These are phyloP conservation scores for Rhynchosporium secalis DNA, from an alignment of 2,329 filamentous ascomycete species.

Conservation along the genomic window DNA sequence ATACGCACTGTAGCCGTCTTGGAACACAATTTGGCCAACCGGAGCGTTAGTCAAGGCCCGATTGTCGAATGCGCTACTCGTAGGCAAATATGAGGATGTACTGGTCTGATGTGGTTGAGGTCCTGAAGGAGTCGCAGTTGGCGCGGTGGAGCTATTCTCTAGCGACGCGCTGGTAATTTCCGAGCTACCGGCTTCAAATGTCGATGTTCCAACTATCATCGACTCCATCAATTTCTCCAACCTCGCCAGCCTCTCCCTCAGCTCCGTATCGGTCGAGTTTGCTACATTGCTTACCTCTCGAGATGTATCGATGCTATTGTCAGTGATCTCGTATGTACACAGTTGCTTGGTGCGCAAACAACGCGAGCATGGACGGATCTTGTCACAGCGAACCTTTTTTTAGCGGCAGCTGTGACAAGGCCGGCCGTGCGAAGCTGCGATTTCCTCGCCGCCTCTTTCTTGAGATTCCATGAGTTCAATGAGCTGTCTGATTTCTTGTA, in stretches of 20 bases:
- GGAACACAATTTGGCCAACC: constrained; percentile 29
- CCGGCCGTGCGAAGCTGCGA: constrained; percentile 7
- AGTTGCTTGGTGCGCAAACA: constrained; percentile 63
- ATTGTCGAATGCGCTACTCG: not conserved
- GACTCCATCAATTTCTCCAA: constrained; percentile 29
- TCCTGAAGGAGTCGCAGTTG: not conserved
- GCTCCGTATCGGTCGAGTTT: constrained; percentile 19
- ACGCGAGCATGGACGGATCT: constrained; percentile 68
- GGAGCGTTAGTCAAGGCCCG: not conserved
- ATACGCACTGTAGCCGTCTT: constrained; percentile 28
- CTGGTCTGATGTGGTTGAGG: not conserved
- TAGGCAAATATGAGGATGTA: not conserved
- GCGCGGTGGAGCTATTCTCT: not conserved
- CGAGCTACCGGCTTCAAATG: not conserved
- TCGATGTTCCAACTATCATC: constrained; percentile 22
- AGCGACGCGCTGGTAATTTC: not conserved
- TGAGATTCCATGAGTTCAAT: constrained; percentile 9
- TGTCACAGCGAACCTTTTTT: constrained; percentile 71
- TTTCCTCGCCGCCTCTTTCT: constrained; percentile 8
- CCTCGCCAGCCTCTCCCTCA: constrained; percentile 28
- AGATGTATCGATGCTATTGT: constrained; percentile 6
- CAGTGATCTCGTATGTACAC: constrained; percentile 52
- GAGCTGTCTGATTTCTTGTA: not conserved
- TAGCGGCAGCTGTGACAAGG: constrained; percentile 29
- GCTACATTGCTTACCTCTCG: constrained; percentile 2